Evolutionary conservation across 805 yeast genomes (phyloP).

Genomic region (Wickerhamomyces canadensis): DNA sequence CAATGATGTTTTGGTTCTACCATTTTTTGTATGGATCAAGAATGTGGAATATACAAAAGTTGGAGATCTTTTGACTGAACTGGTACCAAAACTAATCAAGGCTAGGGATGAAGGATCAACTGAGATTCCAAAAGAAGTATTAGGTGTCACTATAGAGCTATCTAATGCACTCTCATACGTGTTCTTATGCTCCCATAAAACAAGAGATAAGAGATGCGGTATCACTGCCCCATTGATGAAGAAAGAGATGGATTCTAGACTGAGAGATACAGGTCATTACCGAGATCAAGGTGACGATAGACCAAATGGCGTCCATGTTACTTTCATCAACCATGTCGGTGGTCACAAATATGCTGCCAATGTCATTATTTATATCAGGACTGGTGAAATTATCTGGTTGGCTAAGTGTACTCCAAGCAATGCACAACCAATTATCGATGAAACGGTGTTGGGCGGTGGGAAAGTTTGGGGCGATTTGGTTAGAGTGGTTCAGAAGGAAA

Average conservation of each 20-base stretch:
- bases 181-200: conserved; percentile 81
- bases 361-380: conserved; percentile 64
- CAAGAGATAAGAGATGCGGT: conserved; percentile 92
- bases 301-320: conserved; percentile 68
- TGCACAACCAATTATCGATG: conserved; percentile 67
- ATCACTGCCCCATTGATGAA: conserved; percentile 88
- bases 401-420: conserved; percentile 81
- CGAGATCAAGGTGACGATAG: conserved; percentile 75
- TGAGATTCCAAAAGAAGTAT: conserved; percentile 15
- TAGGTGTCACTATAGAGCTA: conserved; percentile 27
- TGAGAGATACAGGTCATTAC: conserved; percentile 64
- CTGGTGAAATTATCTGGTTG: conserved; percentile 81
- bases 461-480: conserved; percentile 67
- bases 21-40: conserved; percentile 67
- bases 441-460: conserved; percentile 61
- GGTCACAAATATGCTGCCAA: conserved; percentile 96
- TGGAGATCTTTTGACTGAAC: conserved; percentile 34
- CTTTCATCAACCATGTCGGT: conserved; percentile 82
- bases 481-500: conserved; percentile 51
- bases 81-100: conserved; percentile 37
- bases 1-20: conserved; percentile 63
- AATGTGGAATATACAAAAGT: conserved; percentile 42
- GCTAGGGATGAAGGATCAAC: conserved; percentile 14
- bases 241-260: conserved; percentile 65
- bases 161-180: conserved; percentile 44